Evolutionary conservation across 345 rosid genomes (phyloP).

Genomic region (Isatis tinctoria): DNA sequence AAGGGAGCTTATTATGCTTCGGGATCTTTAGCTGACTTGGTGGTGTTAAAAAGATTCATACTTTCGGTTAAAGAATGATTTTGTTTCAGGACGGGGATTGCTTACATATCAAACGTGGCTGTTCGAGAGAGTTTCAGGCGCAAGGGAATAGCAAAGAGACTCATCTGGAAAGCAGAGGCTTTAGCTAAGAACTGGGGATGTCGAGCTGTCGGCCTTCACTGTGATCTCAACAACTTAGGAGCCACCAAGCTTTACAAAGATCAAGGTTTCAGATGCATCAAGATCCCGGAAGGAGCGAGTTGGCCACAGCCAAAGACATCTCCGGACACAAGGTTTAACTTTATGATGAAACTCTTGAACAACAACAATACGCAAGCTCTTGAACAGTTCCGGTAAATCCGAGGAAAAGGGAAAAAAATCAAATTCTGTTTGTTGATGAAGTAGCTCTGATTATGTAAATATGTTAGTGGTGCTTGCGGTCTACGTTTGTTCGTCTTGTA

Average conservation of each 20-base stretch:
- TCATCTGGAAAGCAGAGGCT: conserved; percentile 78
- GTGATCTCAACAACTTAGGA: conserved; percentile 66
- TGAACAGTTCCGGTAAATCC: conserved; percentile 9
- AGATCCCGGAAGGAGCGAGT: conserved; percentile 72
- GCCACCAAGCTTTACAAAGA: conserved; percentile 71
- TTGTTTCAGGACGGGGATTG: conserved; percentile 66
- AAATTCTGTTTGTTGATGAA: conserved; percentile 3
- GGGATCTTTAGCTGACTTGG: background rate
- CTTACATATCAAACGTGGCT: conserved; percentile 87
- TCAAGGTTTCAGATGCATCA: conserved; percentile 66
- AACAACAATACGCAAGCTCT: conserved; percentile 26
- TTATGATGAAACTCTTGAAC: conserved; percentile 92
- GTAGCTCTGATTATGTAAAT: conserved; percentile 16
- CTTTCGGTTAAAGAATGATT: background rate
- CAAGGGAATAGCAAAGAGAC: conserved; percentile 84
- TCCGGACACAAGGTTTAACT: conserved; percentile 56
- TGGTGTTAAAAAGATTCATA: background rate
- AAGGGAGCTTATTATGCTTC: background rate
- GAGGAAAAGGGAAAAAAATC: background rate
- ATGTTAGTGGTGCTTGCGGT: background rate
- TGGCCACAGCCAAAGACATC: conserved; percentile 83
- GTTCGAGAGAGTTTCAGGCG: conserved; percentile 70
- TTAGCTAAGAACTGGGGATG: conserved; percentile 86
- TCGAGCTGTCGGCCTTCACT: conserved; percentile 76
- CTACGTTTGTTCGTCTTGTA: conserved; percentile 10